Evolutionary conservation across 495 filamentous ascomycete genomes (phyloP).

Genomic region (Amniculicola lignicola): DNA sequence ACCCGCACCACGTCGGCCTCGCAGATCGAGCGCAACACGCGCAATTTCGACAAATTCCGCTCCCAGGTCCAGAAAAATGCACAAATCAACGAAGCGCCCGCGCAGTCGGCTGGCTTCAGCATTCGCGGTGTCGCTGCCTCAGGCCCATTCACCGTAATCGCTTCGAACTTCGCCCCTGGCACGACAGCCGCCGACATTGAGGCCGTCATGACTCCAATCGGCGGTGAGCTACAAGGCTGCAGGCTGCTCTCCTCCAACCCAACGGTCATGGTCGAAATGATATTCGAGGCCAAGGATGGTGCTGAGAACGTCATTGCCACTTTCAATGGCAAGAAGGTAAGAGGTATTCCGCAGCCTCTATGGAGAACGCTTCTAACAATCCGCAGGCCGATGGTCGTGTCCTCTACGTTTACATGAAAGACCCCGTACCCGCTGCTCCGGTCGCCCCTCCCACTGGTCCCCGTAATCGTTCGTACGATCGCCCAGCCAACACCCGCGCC

Average conservation of each 20-base stretch:
- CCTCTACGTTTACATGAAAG: slow-evolving; percentile 70
- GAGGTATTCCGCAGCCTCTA: not conserved
- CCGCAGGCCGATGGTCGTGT: slow-evolving; percentile 78
- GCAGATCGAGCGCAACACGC: slow-evolving; percentile 29
- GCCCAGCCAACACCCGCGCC: not conserved
- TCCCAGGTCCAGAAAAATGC: slow-evolving; percentile 35
- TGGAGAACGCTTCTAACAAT: slow-evolving; percentile 1
- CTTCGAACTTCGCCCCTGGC: slow-evolving; percentile 85
- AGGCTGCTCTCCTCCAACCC: slow-evolving; percentile 66
- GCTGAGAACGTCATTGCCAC: slow-evolving; percentile 77
- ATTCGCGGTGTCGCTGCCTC: slow-evolving; percentile 68
- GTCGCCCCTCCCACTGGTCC: no score
- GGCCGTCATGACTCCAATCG: slow-evolving; percentile 70
- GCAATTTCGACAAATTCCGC: slow-evolving; percentile 38
- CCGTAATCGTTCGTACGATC: no score
- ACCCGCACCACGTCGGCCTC: slow-evolving; percentile 33
- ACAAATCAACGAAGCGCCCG: slow-evolving; percentile 32
- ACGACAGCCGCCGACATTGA: slow-evolving; percentile 95
- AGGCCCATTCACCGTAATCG: slow-evolving; percentile 78
- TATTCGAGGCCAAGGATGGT: slow-evolving; percentile 70
- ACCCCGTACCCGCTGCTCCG: slow-evolving; percentile 9
- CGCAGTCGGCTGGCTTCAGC: slow-evolving; percentile 52
- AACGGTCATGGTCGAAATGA: slow-evolving; percentile 80
- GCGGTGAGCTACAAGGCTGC: slow-evolving; percentile 67
- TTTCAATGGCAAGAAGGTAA: slow-evolving; percentile 82